Conservation (phyloP, 2,329 filamentous ascomycete genomes). For the Ceratocystis diversiconidia region DNA sequence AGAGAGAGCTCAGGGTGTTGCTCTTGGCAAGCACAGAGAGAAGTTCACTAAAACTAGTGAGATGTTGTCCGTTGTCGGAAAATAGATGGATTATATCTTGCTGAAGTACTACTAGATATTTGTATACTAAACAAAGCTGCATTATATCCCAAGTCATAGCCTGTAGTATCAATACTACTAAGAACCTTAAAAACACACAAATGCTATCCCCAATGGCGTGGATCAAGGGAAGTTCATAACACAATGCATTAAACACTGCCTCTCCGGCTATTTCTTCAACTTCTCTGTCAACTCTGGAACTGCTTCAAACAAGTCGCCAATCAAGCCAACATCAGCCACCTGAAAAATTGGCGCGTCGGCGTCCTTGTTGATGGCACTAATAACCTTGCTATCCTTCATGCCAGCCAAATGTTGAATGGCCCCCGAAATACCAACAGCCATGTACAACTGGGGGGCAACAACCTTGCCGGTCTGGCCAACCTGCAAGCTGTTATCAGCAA, state of each 20-base stretch:
- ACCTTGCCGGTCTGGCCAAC: constrained; percentile 99
- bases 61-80: constrained; percentile 37
- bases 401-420: constrained; percentile 96
- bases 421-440: constrained; percentile 90
- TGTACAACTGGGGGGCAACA: constrained; percentile 86
- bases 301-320: constrained; percentile 90
- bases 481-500: constrained; percentile 95
- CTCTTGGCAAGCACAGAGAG: constrained; percentile 63
- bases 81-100: neutral
- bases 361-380: constrained; percentile 98
- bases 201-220: constrained; percentile 19
- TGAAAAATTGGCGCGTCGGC: constrained; percentile 96
- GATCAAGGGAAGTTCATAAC: neutral
- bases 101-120: neutral
- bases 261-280: constrained; percentile 43
- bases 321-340: constrained; percentile 86
- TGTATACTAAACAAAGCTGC: neutral
- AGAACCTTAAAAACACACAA: constrained; percentile 20
- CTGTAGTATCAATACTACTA: neutral
- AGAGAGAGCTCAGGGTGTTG: constrained; percentile 53
- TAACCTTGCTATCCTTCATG: constrained; percentile 99
- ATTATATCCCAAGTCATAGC: neutral
- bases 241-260: constrained; percentile 4
- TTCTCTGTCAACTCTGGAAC: constrained; percentile 95
- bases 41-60: constrained; percentile 45